phyloP scores from a whole-genome alignment of 2,329 filamentous ascomycete genomes.

The Colletotrichum cuscutae region DNA sequence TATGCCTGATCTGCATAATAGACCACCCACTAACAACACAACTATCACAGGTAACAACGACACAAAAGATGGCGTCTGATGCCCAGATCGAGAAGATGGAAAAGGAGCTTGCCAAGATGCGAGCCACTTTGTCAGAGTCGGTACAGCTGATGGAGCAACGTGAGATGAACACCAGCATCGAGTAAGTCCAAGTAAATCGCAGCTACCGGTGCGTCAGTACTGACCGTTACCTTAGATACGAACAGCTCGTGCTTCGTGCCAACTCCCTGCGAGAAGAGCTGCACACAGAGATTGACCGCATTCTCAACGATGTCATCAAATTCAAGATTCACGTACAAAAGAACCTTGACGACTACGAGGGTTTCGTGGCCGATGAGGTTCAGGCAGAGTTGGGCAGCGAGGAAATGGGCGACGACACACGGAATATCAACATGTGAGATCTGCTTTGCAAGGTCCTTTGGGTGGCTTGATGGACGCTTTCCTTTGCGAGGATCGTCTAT shows the following conservation, averaged over 20 bases:
- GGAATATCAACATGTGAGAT: conserved; percentile 56
- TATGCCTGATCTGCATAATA: background rate
- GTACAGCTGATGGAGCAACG: conserved; percentile 93
- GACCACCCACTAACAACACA: background rate
- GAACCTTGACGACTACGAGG: conserved; percentile 91
- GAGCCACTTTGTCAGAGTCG: conserved; percentile 82
- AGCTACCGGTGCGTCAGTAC: background rate
- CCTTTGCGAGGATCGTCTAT: conserved; percentile 5
- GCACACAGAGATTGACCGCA: conserved; percentile 96
- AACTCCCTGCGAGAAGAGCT: conserved; percentile 92
- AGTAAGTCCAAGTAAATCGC: conserved; percentile 66
- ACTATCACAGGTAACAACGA: conserved; percentile 67
- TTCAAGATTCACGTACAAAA: conserved; percentile 99
- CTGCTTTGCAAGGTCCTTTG: conserved; percentile 33
- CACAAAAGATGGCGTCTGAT: conserved; percentile 89
- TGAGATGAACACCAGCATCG: conserved; percentile 96
- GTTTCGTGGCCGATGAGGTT: conserved; percentile 93
- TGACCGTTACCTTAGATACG: conserved; percentile 69
- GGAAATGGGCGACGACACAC: conserved; percentile 65
- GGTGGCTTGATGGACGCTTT: conserved; percentile 22
- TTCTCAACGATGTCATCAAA: conserved; percentile 96
- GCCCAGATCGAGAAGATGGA: conserved; percentile 99
- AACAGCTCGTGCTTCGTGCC: conserved; percentile 87
- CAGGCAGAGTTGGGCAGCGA: conserved; percentile 82
- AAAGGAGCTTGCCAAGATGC: conserved; percentile 95